Conservation (phyloP, 1,284 basidiomycete genomes). For the Xerocomus nothofagi region DNA sequence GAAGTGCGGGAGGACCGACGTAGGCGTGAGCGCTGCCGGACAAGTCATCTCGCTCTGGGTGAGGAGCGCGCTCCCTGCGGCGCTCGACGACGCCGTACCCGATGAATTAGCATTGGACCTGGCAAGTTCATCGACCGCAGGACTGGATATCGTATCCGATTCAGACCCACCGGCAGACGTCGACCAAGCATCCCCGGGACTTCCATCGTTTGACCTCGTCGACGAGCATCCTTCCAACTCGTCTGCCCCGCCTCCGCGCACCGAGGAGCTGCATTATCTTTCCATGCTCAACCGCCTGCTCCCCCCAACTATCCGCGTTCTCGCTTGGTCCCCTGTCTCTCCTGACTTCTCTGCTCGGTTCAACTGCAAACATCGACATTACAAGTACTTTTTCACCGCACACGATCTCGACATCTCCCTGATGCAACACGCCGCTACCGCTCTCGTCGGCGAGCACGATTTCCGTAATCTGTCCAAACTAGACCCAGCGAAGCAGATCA, state of each 20-base stretch:
- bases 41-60: slow-evolving; percentile 95
- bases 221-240: slow-evolving; percentile 32
- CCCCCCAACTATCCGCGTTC: slow-evolving; percentile 86
- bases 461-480: slow-evolving; percentile 96
- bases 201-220: slow-evolving; percentile 16
- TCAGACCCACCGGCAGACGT: slow-evolving; percentile 1
- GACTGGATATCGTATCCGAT: not conserved
- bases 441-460: slow-evolving; percentile 89
- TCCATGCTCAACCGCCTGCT: slow-evolving; percentile 87
- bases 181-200: not conserved
- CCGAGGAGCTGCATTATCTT: slow-evolving; percentile 74
- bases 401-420: slow-evolving; percentile 64
- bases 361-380: slow-evolving; percentile 86
- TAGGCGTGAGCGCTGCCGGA: slow-evolving; percentile 91
- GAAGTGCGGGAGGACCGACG: slow-evolving; percentile 91
- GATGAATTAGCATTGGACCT: not conserved
- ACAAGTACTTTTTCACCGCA: slow-evolving; percentile 94
- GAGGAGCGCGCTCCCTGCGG: slow-evolving; percentile 62
- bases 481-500: slow-evolving; percentile 93
- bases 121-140: not conserved
- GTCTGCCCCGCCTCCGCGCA: slow-evolving; percentile 28
- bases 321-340: slow-evolving; percentile 93
- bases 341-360: slow-evolving; percentile 85
- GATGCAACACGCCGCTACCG: slow-evolving; percentile 77
- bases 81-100: too few relatives aligned